Evolutionary conservation across 1,139 yeast genomes (phyloP).

Genomic region (Pichia sp.): DNA sequence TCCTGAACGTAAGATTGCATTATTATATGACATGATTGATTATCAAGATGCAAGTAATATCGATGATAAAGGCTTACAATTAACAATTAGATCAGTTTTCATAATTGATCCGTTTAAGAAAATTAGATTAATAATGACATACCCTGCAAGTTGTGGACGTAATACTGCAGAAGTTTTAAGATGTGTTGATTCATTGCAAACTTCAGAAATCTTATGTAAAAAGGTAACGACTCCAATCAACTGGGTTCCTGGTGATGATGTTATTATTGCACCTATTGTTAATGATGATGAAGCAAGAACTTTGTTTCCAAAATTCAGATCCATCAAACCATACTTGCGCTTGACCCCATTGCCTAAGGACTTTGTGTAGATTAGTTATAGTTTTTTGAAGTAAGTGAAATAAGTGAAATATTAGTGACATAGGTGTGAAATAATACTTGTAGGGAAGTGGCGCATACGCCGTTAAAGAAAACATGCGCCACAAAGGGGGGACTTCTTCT

Average conservation of each 20-base stretch:
- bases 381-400: background rate
- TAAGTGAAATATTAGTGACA: no score
- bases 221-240: constrained; percentile 77
- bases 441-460: background rate
- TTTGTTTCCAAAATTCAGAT: constrained; percentile 68
- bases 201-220: constrained; percentile 50
- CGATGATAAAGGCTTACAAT: constrained; percentile 51
- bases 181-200: constrained; percentile 73
- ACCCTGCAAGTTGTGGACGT: constrained; percentile 85
- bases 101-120: constrained; percentile 75
- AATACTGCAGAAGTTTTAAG: constrained; percentile 83
- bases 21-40: constrained; percentile 73
- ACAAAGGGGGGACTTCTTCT: background rate
- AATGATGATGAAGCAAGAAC: constrained; percentile 66
- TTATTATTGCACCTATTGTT: constrained; percentile 70
- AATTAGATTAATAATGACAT: constrained; percentile 63
- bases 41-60: constrained; percentile 56
- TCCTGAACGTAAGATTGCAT: constrained; percentile 61
- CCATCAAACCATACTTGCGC: constrained; percentile 73
- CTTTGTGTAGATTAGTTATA: background rate
- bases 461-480: background rate
- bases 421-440: background rate
- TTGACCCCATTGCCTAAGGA: constrained; percentile 33
- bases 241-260: constrained; percentile 86
- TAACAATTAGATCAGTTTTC: constrained; percentile 77